A percentile compares a stretch with the other conserved stretches of the same genome.
Evolutionary conservation across 2,329 filamentous ascomycete genomes (phyloP).

Genomic region (Fusarium sarcochroum): DNA sequence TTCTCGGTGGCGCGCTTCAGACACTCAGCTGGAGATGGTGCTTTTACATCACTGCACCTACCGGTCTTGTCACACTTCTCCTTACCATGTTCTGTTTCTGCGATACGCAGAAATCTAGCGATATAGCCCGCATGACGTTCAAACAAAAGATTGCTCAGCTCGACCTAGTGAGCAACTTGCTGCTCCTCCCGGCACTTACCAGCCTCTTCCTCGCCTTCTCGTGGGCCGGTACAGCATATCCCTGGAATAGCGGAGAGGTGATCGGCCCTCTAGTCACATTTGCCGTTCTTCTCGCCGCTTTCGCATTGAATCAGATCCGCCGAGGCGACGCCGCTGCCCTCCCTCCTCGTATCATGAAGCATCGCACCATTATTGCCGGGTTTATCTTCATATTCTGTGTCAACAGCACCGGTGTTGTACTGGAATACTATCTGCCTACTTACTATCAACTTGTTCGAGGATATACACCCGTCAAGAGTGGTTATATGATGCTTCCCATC

Average conservation of each 20-base stretch:
- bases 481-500: conserved; percentile 45
- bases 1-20: conserved; percentile 49
- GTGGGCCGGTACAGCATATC: conserved; percentile 58
- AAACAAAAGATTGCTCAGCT: conserved; percentile 17
- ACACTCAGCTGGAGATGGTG: conserved; percentile 55
- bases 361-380: conserved; percentile 55
- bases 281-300: background rate
- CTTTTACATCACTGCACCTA: conserved; percentile 53
- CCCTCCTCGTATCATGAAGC: conserved; percentile 57
- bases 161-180: conserved; percentile 41
- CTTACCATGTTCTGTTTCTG: conserved; percentile 16
- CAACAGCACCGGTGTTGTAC: conserved; percentile 49
- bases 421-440: conserved; percentile 56
- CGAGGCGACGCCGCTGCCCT: conserved; percentile 53
- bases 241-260: conserved; percentile 48
- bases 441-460: conserved; percentile 60
- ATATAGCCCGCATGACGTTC: accelerated
- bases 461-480: conserved; percentile 52
- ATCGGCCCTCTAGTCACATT: conserved; percentile 40
- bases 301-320: background rate
- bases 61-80: conserved; percentile 19
- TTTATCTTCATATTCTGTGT: conserved; percentile 55
- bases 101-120: background rate
- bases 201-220: conserved; percentile 63
- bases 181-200: conserved; percentile 54